Conservation (phyloP, 768 basidiomycete species). For the Peribolospora baueri region DNA sequence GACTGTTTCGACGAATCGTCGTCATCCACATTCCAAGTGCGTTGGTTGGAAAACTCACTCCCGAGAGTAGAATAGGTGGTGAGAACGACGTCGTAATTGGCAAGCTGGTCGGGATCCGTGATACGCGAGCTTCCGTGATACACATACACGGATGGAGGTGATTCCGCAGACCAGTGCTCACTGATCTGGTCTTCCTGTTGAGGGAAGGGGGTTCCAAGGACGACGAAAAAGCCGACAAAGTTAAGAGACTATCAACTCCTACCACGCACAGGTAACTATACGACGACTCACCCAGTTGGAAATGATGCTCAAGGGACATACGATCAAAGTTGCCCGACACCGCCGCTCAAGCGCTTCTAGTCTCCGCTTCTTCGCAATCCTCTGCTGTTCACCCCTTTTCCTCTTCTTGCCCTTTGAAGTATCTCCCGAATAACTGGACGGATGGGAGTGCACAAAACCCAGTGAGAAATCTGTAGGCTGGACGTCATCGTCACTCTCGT, state of each 20-base stretch:
- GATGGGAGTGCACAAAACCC: too few relatives aligned
- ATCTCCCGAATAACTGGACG: neutral
- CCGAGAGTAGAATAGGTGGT: constrained; percentile 92
- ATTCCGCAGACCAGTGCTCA: constrained; percentile 1
- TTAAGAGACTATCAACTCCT: too few relatives aligned
- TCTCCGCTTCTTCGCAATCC: constrained; percentile 31
- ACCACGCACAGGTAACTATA: too few relatives aligned
- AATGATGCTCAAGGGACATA: constrained; percentile 55
- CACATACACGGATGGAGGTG: constrained; percentile 39
- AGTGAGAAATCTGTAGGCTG: too few relatives aligned
- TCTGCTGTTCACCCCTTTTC: constrained; percentile 40
- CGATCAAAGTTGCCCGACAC: constrained; percentile 76
- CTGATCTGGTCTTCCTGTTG: too few relatives aligned
- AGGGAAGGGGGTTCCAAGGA: too few relatives aligned
- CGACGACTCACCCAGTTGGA: too few relatives aligned
- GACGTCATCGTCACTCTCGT: too few relatives aligned
- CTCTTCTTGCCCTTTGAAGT: constrained; percentile 38
- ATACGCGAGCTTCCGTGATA: constrained; percentile 82
- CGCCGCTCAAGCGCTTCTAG: constrained; percentile 53
- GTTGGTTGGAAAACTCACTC: constrained; percentile 80
- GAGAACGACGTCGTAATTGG: constrained; percentile 88
- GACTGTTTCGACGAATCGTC: constrained; percentile 25
- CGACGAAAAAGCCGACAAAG: too few relatives aligned
- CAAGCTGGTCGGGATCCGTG: constrained; percentile 61
- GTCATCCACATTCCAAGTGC: constrained; percentile 32